These are phyloP conservation scores for Jimgerdemannia lactiflua DNA, from an alignment of 192 early-diverging fungal genomes.

Conservation along the genomic window DNA sequence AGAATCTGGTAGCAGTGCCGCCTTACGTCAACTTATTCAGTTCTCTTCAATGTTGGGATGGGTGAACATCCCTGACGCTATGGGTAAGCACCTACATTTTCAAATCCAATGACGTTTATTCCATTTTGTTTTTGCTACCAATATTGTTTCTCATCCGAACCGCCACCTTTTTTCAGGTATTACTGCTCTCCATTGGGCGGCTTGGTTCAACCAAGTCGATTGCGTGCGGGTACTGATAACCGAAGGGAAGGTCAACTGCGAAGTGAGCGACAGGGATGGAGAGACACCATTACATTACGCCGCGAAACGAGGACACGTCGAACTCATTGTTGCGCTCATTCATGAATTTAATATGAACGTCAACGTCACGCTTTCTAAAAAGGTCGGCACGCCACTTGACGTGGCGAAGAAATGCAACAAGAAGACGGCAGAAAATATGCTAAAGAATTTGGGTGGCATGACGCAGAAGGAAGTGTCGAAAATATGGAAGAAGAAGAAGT, in stretches of 20 bases:
- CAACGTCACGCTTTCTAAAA: constrained; percentile 23
- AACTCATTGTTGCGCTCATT: constrained; percentile 39
- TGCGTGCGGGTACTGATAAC: constrained; percentile 16
- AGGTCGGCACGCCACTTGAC: not conserved
- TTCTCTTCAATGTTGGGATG: constrained; percentile 7
- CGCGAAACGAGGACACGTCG: constrained; percentile 33
- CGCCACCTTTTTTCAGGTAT: constrained; percentile 14
- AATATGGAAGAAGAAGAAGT: not conserved
- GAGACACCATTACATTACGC: constrained; percentile 36
- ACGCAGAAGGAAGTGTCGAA: not conserved
- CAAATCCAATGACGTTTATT: not conserved
- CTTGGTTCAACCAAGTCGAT: constrained; percentile 22
- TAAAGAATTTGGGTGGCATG: not conserved
- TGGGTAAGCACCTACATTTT: constrained; percentile 3
- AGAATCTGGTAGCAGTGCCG: not conserved
- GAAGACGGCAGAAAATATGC: not conserved
- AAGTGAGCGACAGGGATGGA: constrained; percentile 18
- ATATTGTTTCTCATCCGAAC: not conserved
- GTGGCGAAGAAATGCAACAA: not conserved
- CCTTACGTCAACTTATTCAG: not conserved
- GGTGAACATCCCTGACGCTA: constrained; percentile 14
- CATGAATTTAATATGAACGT: constrained; percentile 24
- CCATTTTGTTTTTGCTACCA: not conserved
- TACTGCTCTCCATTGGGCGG: constrained; percentile 28
- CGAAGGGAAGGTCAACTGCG: constrained; percentile 12